These are phyloP conservation scores for Cystobasidium ongulense DNA, from an alignment of 768 basidiomycete genomes.

Conservation along the genomic window DNA sequence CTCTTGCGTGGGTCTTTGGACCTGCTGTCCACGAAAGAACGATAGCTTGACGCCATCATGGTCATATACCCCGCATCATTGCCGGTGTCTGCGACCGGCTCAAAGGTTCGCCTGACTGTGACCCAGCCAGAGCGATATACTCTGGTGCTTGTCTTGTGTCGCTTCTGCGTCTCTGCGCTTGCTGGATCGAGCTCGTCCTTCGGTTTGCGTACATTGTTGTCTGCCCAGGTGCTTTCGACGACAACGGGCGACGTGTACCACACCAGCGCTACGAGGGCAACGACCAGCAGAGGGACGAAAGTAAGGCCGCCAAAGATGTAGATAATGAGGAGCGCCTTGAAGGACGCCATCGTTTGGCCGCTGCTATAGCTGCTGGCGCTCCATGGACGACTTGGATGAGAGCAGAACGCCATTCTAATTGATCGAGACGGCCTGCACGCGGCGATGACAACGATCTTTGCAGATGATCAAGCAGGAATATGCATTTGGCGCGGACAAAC, in stretches of 20 bases:
- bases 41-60: conserved; percentile 40
- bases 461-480: too few relatives aligned
- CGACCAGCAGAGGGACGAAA: conserved; percentile 69
- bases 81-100: conserved; percentile 25
- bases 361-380: not conserved
- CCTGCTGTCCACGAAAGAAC: conserved; percentile 40
- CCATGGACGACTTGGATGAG: not conserved
- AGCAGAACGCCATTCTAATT: not conserved
- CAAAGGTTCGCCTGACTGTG: conserved; percentile 51
- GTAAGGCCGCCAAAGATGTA: conserved; percentile 86
- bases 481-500: too few relatives aligned
- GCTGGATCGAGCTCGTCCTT: not conserved
- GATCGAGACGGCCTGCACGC: not conserved
- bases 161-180: not conserved
- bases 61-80: conserved; percentile 35
- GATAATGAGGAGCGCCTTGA: conserved; percentile 59
- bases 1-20: conserved; percentile 68
- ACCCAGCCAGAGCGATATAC: conserved; percentile 58
- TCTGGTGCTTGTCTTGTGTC: not conserved
- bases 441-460: too few relatives aligned
- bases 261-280: conserved; percentile 51
- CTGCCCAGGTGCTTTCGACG: not conserved
- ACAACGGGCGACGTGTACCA: conserved; percentile 11
- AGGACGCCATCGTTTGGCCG: conserved; percentile 23
- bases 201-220: not conserved